Conservation (phyloP, 768 basidiomycete species). For the Gelatoporia subvermispora region DNA sequence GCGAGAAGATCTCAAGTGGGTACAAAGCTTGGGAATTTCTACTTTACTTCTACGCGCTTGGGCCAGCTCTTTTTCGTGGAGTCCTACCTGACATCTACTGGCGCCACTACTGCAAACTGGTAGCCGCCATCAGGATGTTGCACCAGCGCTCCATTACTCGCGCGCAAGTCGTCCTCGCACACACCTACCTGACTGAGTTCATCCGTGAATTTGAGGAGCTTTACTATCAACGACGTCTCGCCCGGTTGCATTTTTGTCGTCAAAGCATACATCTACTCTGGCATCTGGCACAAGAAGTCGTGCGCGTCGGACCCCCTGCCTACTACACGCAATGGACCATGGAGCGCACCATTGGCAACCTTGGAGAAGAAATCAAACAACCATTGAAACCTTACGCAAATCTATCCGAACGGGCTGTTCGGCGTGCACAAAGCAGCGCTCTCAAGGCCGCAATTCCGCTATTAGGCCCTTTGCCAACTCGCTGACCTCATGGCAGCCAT, state of each 20-base stretch:
- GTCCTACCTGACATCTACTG: constrained; percentile 22
- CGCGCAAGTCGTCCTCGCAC: constrained; percentile 11
- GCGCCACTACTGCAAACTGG: constrained; percentile 24
- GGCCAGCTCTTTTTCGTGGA: constrained; percentile 21
- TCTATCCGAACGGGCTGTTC: constrained; percentile 15
- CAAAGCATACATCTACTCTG: constrained; percentile 29
- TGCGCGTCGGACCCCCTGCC: constrained; percentile 13
- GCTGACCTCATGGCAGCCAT: background rate
- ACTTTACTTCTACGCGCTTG: constrained; percentile 16
- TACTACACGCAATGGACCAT: constrained; percentile 18
- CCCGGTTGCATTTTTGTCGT: constrained; percentile 28
- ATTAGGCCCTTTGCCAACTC: background rate
- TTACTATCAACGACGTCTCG: constrained; percentile 26
- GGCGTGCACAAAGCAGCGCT: constrained; percentile 19
- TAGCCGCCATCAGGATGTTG: constrained; percentile 18
- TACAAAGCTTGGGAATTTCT: constrained; percentile 27
- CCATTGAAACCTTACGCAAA: constrained; percentile 24
- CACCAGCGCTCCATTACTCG: constrained; percentile 13
- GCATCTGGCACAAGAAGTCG: constrained; percentile 24
- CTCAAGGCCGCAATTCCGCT: constrained; percentile 6
- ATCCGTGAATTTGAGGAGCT: constrained; percentile 30
- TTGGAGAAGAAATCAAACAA: constrained; percentile 21
- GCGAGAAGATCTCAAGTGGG: constrained; percentile 32
- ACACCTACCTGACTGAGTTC: constrained; percentile 24
- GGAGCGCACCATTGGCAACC: constrained; percentile 23